Percentiles rank a stretch among this genome's conserved stretches.
phyloP scores from a whole-genome alignment of 1,284 basidiomycete species.

The Tilletia horrida region DNA sequence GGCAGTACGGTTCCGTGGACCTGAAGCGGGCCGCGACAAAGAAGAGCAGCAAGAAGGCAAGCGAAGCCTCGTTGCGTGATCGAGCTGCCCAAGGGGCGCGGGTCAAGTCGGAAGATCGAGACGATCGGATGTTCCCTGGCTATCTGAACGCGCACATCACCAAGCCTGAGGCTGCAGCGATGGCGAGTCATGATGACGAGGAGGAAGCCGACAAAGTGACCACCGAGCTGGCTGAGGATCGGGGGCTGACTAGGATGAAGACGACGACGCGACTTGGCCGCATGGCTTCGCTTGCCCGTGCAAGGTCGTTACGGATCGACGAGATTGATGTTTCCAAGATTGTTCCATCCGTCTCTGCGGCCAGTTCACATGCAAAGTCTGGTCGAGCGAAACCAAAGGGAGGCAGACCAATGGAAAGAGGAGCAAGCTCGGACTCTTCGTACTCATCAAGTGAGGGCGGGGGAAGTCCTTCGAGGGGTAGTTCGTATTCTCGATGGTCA shows the following conservation, averaged over 20 bases:
- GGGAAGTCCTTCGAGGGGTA: no score
- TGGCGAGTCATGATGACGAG: background rate
- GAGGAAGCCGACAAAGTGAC: background rate
- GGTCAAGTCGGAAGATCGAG: background rate
- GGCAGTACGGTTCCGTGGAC: conserved; percentile 2
- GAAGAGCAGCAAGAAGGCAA: background rate
- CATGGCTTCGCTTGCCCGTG: background rate
- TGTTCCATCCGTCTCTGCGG: background rate
- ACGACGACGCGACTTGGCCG: background rate
- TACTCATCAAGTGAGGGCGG: background rate
- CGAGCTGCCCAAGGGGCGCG: background rate
- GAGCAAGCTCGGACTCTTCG: background rate
- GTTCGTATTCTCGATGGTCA: no score
- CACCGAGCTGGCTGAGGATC: background rate
- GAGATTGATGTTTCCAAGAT: conserved; percentile 8
- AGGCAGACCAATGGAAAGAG: conserved; percentile 7
- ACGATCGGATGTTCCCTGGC: background rate
- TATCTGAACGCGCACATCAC: conserved; percentile 13
- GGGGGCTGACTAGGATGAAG: background rate
- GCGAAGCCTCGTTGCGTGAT: background rate
- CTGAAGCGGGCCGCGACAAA: background rate
- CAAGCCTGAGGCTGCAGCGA: conserved; percentile 12
- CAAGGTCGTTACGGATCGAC: background rate
- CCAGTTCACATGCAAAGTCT: background rate
- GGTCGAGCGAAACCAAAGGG: background rate